Evolutionary conservation across 1,284 basidiomycete genomes (phyloP).

Genomic region (Fomes fomentarius): DNA sequence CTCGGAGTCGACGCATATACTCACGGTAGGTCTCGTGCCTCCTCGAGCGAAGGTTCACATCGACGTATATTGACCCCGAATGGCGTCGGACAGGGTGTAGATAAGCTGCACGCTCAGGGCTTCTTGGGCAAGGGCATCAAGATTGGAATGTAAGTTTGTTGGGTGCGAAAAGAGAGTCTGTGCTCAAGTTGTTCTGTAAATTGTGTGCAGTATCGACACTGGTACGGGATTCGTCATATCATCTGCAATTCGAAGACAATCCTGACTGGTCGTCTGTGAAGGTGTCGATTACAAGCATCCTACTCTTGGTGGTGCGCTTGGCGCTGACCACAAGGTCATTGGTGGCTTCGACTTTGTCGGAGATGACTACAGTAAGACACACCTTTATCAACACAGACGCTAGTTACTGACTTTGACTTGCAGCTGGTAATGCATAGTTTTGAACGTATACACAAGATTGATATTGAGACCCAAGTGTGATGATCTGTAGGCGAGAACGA

Average conservation of each 20-base stretch:
- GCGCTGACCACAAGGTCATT: constrained; percentile 60
- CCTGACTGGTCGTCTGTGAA: constrained; percentile 5
- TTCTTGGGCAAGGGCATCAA: constrained; percentile 54
- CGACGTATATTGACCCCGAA: neutral
- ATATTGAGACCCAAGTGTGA: neutral
- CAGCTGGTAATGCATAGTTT: constrained; percentile 10
- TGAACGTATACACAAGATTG: too few species aligned
- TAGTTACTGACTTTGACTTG: neutral
- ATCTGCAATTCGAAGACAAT: neutral
- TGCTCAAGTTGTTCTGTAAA: too few species aligned
- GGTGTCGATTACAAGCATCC: constrained; percentile 66
- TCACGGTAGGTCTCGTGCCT: constrained; percentile 32
- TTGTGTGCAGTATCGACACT: constrained; percentile 41
- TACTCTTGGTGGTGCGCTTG: constrained; percentile 64
- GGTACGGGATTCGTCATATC: constrained; percentile 20
- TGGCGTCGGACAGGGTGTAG: constrained; percentile 38
- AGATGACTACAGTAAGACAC: constrained; percentile 41
- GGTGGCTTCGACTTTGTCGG: constrained; percentile 61
- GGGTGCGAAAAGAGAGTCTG: too few species aligned
- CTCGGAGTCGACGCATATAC: constrained; percentile 37
- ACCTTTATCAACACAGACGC: neutral
- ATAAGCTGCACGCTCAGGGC: constrained; percentile 53
- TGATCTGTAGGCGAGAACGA: constrained; percentile 41
- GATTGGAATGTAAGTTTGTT: constrained; percentile 45
- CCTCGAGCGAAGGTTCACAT: neutral